Conservation (phyloP, 352 stramenopile species). For the Blastocystis sp. region DNA sequence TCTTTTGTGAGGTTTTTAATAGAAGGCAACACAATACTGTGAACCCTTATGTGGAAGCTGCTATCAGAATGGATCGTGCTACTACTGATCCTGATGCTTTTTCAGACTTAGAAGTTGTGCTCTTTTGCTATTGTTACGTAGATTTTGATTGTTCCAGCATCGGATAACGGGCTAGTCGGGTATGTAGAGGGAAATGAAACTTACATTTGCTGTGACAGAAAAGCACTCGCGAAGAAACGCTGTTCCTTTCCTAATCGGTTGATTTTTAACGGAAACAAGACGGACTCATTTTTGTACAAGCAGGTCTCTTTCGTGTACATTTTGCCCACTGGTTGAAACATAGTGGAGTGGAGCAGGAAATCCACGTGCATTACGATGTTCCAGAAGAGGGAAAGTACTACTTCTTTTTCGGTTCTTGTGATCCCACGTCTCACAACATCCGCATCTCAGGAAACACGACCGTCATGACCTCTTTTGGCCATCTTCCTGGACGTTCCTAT, state of each 20-base stretch:
- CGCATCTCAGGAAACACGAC: not conserved
- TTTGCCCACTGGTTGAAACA: not conserved
- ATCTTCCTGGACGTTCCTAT: not conserved
- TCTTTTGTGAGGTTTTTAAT: not conserved
- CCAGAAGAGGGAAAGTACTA: not conserved
- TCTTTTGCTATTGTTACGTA: not conserved
- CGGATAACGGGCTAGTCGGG: not conserved
- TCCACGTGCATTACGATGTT: not conserved
- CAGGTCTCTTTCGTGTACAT: not conserved
- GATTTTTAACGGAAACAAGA: not conserved
- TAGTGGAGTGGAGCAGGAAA: not conserved
- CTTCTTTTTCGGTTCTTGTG: not conserved
- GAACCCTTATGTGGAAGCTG: not conserved
- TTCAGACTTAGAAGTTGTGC: not conserved
- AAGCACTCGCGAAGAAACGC: not conserved
- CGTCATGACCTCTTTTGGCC: conserved; percentile 9
- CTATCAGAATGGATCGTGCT: not conserved
- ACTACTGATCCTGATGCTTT: not conserved
- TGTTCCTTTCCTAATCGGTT: not conserved
- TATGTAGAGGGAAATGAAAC: not conserved
- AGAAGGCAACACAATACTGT: not conserved
- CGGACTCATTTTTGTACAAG: not conserved
- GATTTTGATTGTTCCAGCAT: not conserved
- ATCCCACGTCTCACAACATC: not conserved
- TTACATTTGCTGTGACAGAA: not conserved